These are phyloP conservation scores for Boletus rubescentipes DNA, from an alignment of 768 basidiomycete genomes.

Conservation along the genomic window DNA sequence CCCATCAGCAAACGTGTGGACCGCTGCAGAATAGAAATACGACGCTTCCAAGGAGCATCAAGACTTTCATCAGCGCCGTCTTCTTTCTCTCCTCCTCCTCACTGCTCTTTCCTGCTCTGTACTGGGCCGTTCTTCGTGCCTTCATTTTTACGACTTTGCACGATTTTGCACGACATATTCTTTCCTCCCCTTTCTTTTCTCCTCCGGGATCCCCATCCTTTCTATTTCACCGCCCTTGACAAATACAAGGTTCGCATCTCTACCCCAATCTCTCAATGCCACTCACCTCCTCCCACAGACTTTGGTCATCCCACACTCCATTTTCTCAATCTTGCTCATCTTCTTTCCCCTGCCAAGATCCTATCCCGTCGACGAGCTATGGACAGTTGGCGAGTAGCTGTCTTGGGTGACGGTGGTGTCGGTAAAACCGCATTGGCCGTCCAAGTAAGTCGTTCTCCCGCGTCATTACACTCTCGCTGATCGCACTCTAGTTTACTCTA, in stretches of 20 bases:
- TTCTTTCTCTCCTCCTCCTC: slow-evolving; percentile 27
- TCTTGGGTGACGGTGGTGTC: slow-evolving; percentile 95
- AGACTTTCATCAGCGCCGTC: slow-evolving; percentile 36
- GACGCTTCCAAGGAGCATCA: slow-evolving; percentile 30
- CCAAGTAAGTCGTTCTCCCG: slow-evolving; percentile 56
- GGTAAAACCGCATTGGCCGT: slow-evolving; percentile 96
- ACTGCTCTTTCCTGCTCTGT: slow-evolving; percentile 25
- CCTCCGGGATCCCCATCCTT: slow-evolving; percentile 21
- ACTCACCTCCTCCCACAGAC: slow-evolving; percentile 22
- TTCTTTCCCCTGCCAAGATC: slow-evolving; percentile 17
- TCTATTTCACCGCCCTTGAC: slow-evolving; percentile 32
- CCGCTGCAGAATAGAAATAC: slow-evolving; percentile 34
- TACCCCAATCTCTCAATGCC: slow-evolving; percentile 16
- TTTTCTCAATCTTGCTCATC: slow-evolving; percentile 31
- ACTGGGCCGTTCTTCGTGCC: slow-evolving; percentile 28
- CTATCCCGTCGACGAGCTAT: slow-evolving; percentile 45
- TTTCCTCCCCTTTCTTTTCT: slow-evolving; percentile 41
- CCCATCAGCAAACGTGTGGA: slow-evolving; percentile 27
- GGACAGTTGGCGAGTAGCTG: slow-evolving; percentile 95
- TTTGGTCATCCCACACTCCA: slow-evolving; percentile 13
- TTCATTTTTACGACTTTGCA: slow-evolving; percentile 61
- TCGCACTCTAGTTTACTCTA: slow-evolving; percentile 78
- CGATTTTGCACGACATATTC: slow-evolving; percentile 67
- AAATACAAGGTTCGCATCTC: slow-evolving; percentile 30
- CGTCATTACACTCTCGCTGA: slow-evolving; percentile 7